Conservation (phyloP, 2,329 filamentous ascomycete species). For the Aureobasidium sp. region DNA sequence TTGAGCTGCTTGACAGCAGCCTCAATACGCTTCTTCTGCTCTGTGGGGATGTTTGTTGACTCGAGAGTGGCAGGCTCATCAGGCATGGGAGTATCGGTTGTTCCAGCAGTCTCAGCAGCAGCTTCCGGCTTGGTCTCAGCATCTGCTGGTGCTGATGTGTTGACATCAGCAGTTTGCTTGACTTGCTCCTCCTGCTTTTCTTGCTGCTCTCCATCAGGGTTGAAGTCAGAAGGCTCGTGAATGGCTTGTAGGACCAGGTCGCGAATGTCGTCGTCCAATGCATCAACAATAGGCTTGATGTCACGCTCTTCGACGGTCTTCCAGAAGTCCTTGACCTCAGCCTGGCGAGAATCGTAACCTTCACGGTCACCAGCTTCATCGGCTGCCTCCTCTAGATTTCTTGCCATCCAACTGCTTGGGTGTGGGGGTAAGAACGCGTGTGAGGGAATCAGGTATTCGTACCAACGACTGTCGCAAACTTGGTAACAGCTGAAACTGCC, state of each 20-base stretch:
- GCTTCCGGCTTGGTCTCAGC: conserved; percentile 12
- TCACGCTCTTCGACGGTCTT: conserved; percentile 69
- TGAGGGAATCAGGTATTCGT: conserved; percentile 93
- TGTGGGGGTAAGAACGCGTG: conserved; percentile 91
- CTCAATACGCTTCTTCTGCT: conserved; percentile 29
- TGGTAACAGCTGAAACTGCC: conserved; percentile 93
- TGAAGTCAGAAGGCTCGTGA: conserved; percentile 25
- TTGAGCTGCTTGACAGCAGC: conserved; percentile 55
- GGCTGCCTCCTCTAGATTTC: conserved; percentile 71
- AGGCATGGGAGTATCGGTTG: conserved; percentile 10
- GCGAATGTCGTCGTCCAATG: conserved; percentile 56
- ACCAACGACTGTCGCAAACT: conserved; percentile 88
- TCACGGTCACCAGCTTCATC: conserved; percentile 67
- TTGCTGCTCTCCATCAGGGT: conserved; percentile 23
- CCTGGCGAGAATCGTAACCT: conserved; percentile 60
- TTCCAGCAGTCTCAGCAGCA: conserved; percentile 14
- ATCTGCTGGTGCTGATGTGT: conserved; percentile 4
- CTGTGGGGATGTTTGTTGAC: conserved; percentile 5
- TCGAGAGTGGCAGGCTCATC: conserved; percentile 7
- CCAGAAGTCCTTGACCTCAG: conserved; percentile 79
- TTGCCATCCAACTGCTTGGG: conserved; percentile 76
- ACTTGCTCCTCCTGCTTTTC: conserved; percentile 21
- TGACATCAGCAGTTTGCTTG: conserved; percentile 13
- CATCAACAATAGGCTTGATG: conserved; percentile 60
- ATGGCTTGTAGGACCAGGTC: conserved; percentile 57